phyloP scores from a whole-genome alignment of 2,329 filamentous ascomycete species.

The Salinomyces thailandicus region DNA sequence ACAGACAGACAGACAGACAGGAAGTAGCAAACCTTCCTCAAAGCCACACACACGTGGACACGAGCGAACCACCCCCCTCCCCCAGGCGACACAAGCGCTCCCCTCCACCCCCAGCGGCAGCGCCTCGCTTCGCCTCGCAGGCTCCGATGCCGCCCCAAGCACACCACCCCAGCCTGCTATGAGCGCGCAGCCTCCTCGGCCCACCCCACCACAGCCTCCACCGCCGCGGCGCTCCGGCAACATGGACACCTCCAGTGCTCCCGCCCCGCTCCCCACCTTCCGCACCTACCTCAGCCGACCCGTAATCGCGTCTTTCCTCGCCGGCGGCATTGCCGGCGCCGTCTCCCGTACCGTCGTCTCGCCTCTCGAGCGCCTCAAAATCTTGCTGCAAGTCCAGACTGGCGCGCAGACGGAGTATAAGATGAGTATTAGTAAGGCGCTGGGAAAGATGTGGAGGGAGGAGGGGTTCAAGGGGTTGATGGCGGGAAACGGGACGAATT shows the following conservation, averaged over 20 bases:
- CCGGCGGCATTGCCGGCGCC: slow-evolving; percentile 85
- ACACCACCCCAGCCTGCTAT: slow-evolving; percentile 4
- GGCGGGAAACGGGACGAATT: slow-evolving; percentile 96
- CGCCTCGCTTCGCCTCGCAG: too few relatives aligned
- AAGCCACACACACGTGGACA: too few relatives aligned
- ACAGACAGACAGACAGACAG: too few relatives aligned
- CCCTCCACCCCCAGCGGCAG: too few relatives aligned
- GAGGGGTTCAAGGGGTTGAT: slow-evolving; percentile 97
- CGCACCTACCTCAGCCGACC: slow-evolving; percentile 57
- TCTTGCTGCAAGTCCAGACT: slow-evolving; percentile 93
- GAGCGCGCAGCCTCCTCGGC: slow-evolving; percentile 6
- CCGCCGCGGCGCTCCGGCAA: slow-evolving; percentile 5
- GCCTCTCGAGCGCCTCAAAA: slow-evolving; percentile 89
- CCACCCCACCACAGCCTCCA: slow-evolving; percentile 1
- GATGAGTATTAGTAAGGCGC: slow-evolving; percentile 75
- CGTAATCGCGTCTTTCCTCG: slow-evolving; percentile 82
- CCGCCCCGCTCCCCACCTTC: slow-evolving; percentile 10
- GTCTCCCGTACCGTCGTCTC: slow-evolving; percentile 98
- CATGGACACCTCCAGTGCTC: slow-evolving; percentile 5
- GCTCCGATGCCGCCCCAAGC: slow-evolving; percentile 7
- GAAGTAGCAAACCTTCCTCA: too few relatives aligned
- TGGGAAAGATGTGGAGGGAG: slow-evolving; percentile 92
- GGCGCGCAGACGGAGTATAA: slow-evolving; percentile 86
- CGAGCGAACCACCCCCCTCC: too few relatives aligned
- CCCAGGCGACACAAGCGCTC: too few relatives aligned